Base-by-base conservation (phyloP, 2,329 filamentous ascomycete genomes). In the Dryadomyces quercus-mongolicae region DNA sequence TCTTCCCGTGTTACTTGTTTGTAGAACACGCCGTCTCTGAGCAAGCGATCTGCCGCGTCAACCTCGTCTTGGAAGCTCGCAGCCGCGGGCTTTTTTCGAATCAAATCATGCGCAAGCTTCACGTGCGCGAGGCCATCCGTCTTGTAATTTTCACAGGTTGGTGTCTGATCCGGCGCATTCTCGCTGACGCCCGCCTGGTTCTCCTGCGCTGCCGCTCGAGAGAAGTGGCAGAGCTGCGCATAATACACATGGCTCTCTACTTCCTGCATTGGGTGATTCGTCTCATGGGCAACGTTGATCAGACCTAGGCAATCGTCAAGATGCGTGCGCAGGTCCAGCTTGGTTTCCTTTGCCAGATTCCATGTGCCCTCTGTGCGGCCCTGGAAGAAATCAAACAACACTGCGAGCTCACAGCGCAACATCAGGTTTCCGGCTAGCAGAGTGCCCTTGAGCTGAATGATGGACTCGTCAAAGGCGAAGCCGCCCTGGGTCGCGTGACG, bases 181-280 rank as follows among this genome's bases (percentile, higher is more conserved):
- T n/a, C n/a, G n/a, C n/a, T n/a, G n/a, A n/a, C n/a, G n/a, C n/a
- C n/a, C n/a, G n/a, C n/a, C 20, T 21, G 45, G 45, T 10, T 25
- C 21, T 6, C 18, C 18, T 18, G 18, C 5, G 18, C 44, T 18
- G 5, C 44, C 3, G 18, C 7, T 4, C 34, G 43, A 20, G 34
- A 18, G 63, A 65, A 18, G 74, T 60, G 0, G 62, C 65, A 1
- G 61, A 47, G 77, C 6, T 74, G 70, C 0, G 74, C 74, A 31
- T 69, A 70, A 58, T 75, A 76, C 31, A 82, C 65, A 44, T 75
- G 67, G 0, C 70, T 75, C 60, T 82, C 76, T 0, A 72, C 67
- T 56, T 75, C 63, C 18, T 76, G 71, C 4, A 70, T 65, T 1
- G 70, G 63, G 31, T 72, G 66, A 2, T 62, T 64, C 0, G 68